These are phyloP conservation scores for Ustilago lituana DNA, from an alignment of 1,284 basidiomycete species.

Conservation along the genomic window DNA sequence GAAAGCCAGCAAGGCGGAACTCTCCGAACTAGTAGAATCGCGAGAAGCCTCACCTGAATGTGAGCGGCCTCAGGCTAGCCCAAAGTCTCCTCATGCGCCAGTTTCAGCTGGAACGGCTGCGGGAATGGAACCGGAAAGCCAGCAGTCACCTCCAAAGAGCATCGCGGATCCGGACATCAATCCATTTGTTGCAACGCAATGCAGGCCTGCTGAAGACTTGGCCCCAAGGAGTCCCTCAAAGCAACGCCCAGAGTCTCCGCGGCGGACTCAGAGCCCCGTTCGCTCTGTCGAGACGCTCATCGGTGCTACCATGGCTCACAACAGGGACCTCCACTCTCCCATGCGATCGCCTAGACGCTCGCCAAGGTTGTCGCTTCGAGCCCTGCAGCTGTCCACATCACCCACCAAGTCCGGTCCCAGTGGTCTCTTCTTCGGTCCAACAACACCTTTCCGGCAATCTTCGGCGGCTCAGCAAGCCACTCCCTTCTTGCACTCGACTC, in stretches of 20 bases:
- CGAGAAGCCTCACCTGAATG: too few species aligned
- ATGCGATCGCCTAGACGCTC: conserved; percentile 36
- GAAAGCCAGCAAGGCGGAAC: not conserved
- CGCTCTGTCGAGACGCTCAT: conserved; percentile 41
- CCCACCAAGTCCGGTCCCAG: conserved; percentile 13
- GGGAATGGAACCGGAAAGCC: not conserved
- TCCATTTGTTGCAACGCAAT: conserved; percentile 11
- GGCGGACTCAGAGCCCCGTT: conserved; percentile 24
- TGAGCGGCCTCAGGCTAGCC: too few species aligned
- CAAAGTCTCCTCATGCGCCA: too few species aligned
- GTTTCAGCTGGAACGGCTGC: too few species aligned
- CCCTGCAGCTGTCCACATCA: conserved; percentile 29
- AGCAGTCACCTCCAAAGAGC: not conserved
- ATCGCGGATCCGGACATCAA: not conserved
- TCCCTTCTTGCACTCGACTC: conserved; percentile 15
- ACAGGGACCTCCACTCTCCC: conserved; percentile 24
- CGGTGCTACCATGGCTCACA: conserved; percentile 27
- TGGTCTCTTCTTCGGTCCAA: conserved; percentile 11
- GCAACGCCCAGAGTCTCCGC: conserved; percentile 9
- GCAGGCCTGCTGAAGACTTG: not conserved
- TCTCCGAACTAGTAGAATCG: too few species aligned
- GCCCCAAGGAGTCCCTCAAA: conserved; percentile 20
- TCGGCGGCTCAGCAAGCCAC: conserved; percentile 1
- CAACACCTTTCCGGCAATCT: conserved; percentile 22
- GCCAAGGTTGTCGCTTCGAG: conserved; percentile 26